Percentiles rank a stretch among this genome's conserved stretches.
Evolutionary conservation across 306 rosid genomes (phyloP).

Genomic region (Fragaria nilgerrensis): DNA sequence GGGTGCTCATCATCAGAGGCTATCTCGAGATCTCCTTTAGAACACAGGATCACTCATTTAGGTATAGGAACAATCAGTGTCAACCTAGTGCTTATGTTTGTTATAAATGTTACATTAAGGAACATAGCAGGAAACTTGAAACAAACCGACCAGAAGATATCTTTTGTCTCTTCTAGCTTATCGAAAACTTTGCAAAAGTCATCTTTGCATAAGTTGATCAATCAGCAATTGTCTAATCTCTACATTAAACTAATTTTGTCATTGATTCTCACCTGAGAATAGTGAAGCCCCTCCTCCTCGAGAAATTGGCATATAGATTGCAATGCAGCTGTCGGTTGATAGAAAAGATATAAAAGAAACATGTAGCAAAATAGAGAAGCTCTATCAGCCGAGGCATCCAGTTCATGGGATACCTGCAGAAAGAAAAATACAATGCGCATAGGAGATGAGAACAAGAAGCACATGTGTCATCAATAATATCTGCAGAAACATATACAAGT

Average conservation of each 20-base stretch:
- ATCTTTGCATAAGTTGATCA: not conserved
- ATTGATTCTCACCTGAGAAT: not conserved
- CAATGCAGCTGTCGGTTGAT: not conserved
- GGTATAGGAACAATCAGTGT: not conserved
- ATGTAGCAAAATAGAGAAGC: not conserved
- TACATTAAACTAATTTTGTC: not conserved
- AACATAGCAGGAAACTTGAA: constrained; percentile 11
- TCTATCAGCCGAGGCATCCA: constrained; percentile 5
- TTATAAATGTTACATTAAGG: not conserved
- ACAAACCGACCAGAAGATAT: not conserved
- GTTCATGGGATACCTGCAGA: not conserved
- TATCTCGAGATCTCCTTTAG: not conserved
- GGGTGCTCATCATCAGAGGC: not conserved
- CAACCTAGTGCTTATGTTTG: not conserved
- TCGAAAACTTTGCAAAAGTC: not conserved
- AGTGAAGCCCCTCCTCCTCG: not conserved
- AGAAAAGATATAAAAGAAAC: not conserved
- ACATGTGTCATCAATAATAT: not conserved
- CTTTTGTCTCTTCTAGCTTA: not conserved
- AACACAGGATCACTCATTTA: constrained; percentile 4
- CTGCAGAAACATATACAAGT: not conserved
- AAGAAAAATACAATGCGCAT: not conserved
- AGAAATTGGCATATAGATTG: not conserved
- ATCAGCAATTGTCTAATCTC: not conserved
- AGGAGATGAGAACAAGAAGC: not conserved